Percentiles rank a stretch among this genome's conserved stretches.
Conservation (phyloP, 1,284 basidiomycete species). For the Cystobasidium pallidum region DNA sequence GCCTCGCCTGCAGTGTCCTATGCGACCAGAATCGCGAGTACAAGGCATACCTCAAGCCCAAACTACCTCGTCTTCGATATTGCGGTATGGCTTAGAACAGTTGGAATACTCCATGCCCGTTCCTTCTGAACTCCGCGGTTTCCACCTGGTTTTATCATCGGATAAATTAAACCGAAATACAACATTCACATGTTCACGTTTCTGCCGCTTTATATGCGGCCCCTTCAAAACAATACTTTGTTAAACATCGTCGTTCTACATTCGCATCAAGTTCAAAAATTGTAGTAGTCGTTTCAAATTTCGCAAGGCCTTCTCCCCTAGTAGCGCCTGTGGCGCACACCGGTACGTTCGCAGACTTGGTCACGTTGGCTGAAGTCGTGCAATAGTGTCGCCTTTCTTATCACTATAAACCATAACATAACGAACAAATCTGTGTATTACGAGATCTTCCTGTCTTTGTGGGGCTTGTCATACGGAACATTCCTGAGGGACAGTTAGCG, state of each 20-base stretch:
- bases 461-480: background rate
- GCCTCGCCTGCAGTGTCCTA: too few species aligned
- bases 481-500: background rate
- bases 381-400: background rate
- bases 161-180: background rate
- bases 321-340: background rate
- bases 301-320: background rate
- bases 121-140: too few species aligned
- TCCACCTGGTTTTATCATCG: too few species aligned
- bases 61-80: too few species aligned
- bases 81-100: background rate
- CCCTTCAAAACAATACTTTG: too few species aligned
- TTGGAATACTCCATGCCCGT: background rate
- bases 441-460: background rate
- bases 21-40: too few species aligned
- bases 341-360: too few species aligned
- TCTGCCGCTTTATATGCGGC: background rate
- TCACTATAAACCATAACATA: background rate
- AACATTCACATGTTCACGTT: background rate
- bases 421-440: constrained; percentile 1
- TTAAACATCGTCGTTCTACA: constrained; percentile 1
- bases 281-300: background rate
- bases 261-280: background rate
- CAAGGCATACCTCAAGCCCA: too few species aligned
- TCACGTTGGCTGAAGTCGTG: background rate